Evolutionary conservation across 148 eudicot genomes (phyloP), one percentile per base, ranked within the genome.

Genomic region (Silene latifolia): DNA sequence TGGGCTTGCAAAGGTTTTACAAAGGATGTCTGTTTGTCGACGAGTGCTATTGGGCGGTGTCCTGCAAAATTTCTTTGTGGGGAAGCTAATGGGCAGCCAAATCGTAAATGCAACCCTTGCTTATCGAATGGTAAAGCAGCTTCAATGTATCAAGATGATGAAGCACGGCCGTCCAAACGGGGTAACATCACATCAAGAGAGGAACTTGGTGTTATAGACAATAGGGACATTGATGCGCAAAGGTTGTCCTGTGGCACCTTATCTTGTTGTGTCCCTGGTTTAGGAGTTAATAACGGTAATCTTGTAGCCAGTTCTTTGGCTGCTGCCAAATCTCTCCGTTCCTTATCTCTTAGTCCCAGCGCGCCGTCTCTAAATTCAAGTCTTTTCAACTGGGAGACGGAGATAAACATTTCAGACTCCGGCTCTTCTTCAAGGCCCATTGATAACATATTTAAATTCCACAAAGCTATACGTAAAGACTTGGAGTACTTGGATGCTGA

Each of bases 1-100:
- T 93, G 98, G 98, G 97, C 93, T 72, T 93, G 98, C 88, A 91
- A 93, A 82, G 97, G 98, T 70, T 83, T 82, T 78, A 76, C 86
- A 24, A 81, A 71, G 27, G 88, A 85, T 71, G 82, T 79, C 72
- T 93, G 98, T 75, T 83, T 93, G 78, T 86, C 90, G 60, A 86
- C 96, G 20, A 73, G 79, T 72, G 89, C 87, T 24, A 84, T 67
- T 74, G 91, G 97, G 68, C 80, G 83, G 82, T 91, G 96, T 78
- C 88, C 93, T 63, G 93, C 85, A 61, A 84, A 84, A 74, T 79
- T 74, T 67, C 76, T 80, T 44, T 11, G 71, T 23, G 83, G 82
- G 71, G 86, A 86, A 47, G 79, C 66, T 62, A 80, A 77, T 73
- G 82, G 71, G 47, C 82, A 66, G 63, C 46, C 90, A 63, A 74